Evolutionary conservation across 495 filamentous ascomycete genomes (phyloP).

Genomic region (Aspergillus asperescens): DNA sequence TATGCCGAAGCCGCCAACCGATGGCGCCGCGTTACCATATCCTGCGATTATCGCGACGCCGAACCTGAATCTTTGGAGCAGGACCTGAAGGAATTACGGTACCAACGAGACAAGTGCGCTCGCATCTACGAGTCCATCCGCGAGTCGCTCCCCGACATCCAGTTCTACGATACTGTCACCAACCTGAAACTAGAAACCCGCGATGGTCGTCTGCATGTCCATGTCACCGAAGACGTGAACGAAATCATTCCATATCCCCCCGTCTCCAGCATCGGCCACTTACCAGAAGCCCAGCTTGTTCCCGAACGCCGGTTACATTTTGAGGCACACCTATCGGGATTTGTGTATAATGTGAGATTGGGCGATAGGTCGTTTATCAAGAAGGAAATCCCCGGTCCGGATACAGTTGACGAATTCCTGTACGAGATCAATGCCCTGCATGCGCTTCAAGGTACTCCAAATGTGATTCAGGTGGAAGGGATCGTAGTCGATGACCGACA

Average conservation of each 20-base stretch:
- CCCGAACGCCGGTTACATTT: conserved; percentile 74
- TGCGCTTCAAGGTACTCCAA: conserved; percentile 62
- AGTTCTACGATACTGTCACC: conserved; percentile 93
- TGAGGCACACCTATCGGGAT: conserved; percentile 88
- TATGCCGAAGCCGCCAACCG: conserved; percentile 73
- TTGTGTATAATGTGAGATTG: conserved; percentile 88
- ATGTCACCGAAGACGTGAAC: conserved; percentile 96
- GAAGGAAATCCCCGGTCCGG: conserved; percentile 96
- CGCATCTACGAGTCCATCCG: conserved; percentile 95
- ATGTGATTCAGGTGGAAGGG: conserved; percentile 83
- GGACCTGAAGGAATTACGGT: conserved; percentile 70
- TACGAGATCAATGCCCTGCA: conserved; percentile 96
- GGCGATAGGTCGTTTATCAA: conserved; percentile 74
- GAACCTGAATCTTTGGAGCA: conserved; percentile 76
- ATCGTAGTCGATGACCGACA: conserved; percentile 79
- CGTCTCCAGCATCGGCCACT: conserved; percentile 66
- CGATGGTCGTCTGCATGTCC: conserved; percentile 86
- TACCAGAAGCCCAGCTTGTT: conserved; percentile 57
- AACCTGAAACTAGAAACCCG: conserved; percentile 92
- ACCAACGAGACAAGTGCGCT: conserved; percentile 90
- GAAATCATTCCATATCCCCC: conserved; percentile 90
- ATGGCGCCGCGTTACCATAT: conserved; percentile 88
- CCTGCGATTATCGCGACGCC: conserved; percentile 85
- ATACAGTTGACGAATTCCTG: conserved; percentile 93
- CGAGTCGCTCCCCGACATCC: conserved; percentile 82